Base-by-base conservation (phyloP, 345 rosid species). In the Moricandia arvensis region DNA sequence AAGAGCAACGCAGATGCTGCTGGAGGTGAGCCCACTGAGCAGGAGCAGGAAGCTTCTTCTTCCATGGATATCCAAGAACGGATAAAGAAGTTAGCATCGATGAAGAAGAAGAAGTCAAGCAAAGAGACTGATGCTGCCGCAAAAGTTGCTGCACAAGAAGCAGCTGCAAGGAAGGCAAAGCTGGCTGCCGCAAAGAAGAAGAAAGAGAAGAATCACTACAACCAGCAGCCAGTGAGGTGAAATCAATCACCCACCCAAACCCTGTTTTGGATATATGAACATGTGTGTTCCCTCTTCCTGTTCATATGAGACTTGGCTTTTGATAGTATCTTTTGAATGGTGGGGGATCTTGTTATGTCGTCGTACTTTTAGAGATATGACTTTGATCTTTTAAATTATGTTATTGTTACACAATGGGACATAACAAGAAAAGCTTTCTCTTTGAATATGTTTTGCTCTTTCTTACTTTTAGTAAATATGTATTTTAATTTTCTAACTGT, bases 181-280 rank as follows among this genome's bases (percentile, higher is more conserved):
- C 83, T 91, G 67, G 90, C 89, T 0, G 92, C 93, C 0, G 89
- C 93, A 0, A 89, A 91, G 92, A 93, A 91, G 92, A 93, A 93
- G 66, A 91, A 91, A 74, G 98, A 87, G 82, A 91, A 89, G 90
- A 88, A 78, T 63, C 88, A 89, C 79, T 89, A 89, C 83, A 91
- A 88, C 73, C 93, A 88, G 82, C 97, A 89, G 77, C 87, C 96
- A 0, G 89, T 84, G 64, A 81, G 88, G 83, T 90, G 80, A 79
- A 86, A 54, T 45, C 41, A 43, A 11, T 63, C 70, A 11, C 8
- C 33, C 11, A 38, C 72, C 63, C 7, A 43, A 11, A 43, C 51
- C 51, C 24, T 4, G 51, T 43, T 43, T 43, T 47, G 54, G 24
- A 47, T n/a, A 47, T 47, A 47, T 47, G 54, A 47, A 15, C 54